These are phyloP conservation scores for Blastocystis sp. DNA, from an alignment of 352 stramenopile species.

Conservation along the genomic window DNA sequence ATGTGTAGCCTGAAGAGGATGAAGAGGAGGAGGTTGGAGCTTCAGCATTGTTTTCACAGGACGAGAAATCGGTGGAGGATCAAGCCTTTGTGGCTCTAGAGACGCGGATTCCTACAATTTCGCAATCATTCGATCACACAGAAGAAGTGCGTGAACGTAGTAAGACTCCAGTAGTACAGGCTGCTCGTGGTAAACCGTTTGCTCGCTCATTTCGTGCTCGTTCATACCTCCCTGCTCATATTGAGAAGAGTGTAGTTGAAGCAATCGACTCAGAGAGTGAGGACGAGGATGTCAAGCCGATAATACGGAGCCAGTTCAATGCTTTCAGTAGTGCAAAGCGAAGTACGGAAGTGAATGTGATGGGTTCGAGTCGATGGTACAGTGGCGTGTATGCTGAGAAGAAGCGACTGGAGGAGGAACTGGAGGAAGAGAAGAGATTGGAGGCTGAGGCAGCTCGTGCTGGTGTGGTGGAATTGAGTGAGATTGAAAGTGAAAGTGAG, in stretches of 20 bases:
- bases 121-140: background rate
- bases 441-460: background rate
- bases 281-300: slow-evolving; percentile 51
- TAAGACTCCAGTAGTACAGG: background rate
- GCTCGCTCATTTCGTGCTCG: background rate
- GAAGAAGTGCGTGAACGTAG: background rate
- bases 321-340: background rate
- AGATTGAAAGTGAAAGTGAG: background rate
- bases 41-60: background rate
- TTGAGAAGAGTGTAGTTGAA: background rate
- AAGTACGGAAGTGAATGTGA: background rate
- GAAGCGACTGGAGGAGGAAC: background rate
- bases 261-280: slow-evolving; percentile 5
- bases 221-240: background rate
- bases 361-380: slow-evolving; percentile 39
- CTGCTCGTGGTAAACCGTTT: background rate
- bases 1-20: slow-evolving; percentile 25
- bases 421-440: background rate
- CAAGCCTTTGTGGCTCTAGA: background rate
- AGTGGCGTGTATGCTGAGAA: slow-evolving; percentile 29
- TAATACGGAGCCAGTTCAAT: background rate
- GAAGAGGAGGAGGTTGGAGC: background rate
- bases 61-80: background rate
- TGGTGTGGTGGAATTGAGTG: background rate
- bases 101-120: background rate